phyloP scores from a whole-genome alignment of 2,329 filamentous ascomycete genomes.

The Shiraia sp. region DNA sequence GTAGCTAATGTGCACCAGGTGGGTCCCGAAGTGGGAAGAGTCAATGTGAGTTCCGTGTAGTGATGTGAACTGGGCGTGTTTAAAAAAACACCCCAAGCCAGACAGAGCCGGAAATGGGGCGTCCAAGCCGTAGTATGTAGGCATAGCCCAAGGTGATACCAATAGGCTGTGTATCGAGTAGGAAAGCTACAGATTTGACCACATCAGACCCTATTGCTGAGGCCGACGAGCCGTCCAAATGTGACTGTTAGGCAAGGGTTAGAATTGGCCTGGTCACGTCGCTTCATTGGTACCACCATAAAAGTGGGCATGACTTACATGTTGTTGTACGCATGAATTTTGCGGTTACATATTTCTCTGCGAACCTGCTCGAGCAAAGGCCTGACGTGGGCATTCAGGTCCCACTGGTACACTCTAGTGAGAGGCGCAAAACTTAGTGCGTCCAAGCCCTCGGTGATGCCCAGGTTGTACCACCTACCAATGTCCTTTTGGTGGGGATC shows the following conservation, averaged over 20 bases:
- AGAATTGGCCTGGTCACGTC: constrained; percentile 26
- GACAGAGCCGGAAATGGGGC: too few relatives aligned
- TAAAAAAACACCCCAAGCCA: too few relatives aligned
- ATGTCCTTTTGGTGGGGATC: constrained; percentile 68
- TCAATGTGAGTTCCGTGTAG: too few relatives aligned
- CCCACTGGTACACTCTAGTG: constrained; percentile 65
- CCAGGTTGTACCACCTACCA: constrained; percentile 82
- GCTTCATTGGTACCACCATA: constrained; percentile 29
- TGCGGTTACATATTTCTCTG: constrained; percentile 69
- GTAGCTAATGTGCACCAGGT: too few relatives aligned
- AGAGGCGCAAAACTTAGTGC: constrained; percentile 75
- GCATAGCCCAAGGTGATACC: constrained; percentile 13
- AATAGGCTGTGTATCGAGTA: constrained; percentile 15
- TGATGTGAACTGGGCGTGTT: too few relatives aligned
- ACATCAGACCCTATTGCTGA: constrained; percentile 36
- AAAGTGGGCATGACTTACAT: constrained; percentile 62
- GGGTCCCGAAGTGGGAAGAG: too few relatives aligned
- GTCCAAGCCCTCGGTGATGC: constrained; percentile 72
- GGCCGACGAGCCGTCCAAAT: constrained; percentile 54
- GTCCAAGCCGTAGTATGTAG: too few relatives aligned
- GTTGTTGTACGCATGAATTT: constrained; percentile 72
- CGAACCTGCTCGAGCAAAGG: constrained; percentile 66
- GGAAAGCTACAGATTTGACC: not conserved
- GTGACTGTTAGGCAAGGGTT: constrained; percentile 46
- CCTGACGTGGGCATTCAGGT: constrained; percentile 62